A percentile compares a stretch with the other conserved stretches of the same genome.
Evolutionary conservation across 2,329 filamentous ascomycete species (phyloP).

Genomic region (Pezicula neosporulosa): DNA sequence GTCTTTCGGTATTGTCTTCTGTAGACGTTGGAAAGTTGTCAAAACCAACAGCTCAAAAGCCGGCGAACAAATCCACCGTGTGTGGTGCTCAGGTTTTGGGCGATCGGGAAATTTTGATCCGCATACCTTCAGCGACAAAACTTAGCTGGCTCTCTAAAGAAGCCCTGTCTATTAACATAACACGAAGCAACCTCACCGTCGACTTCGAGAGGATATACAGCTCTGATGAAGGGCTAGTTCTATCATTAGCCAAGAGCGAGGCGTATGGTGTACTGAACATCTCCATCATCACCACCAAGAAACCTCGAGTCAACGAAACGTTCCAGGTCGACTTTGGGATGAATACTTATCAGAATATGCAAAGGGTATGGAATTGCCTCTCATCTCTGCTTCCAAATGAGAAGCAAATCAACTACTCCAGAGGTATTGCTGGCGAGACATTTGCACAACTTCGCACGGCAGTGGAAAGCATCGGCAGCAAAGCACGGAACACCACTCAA

Average conservation of each 20-base stretch:
- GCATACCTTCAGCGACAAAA: conserved; percentile 47
- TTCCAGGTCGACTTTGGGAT: conserved; percentile 57
- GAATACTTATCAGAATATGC: conserved; percentile 17
- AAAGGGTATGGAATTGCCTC: conserved; percentile 20
- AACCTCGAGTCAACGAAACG: conserved; percentile 58
- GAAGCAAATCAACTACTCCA: conserved; percentile 9
- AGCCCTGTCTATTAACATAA: conserved; percentile 53
- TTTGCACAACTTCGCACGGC: conserved; percentile 14
- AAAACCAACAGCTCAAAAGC: conserved; percentile 10
- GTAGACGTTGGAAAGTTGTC: conserved; percentile 27
- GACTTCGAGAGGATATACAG: conserved; percentile 39
- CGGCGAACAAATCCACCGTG: conserved; percentile 25
- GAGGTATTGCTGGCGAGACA: conserved; percentile 10
- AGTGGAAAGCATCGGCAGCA: conserved; percentile 17
- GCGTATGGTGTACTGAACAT: conserved; percentile 56
- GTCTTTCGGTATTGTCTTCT: conserved; percentile 37
- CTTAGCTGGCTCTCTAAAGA: conserved; percentile 52
- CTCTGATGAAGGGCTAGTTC: conserved; percentile 27
- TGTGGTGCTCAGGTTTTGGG: conserved; percentile 44
- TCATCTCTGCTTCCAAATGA: conserved; percentile 15
- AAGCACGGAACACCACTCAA: conserved; percentile 15
- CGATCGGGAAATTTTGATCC: conserved; percentile 50
- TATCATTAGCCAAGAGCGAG: conserved; percentile 49
- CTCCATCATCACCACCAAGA: conserved; percentile 53
- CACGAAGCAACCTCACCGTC: conserved; percentile 43